Evolutionary conservation across 208 protist species (phyloP), one percentile per base, ranked within the genome.

Genomic region (Zelonia costaricensis): DNA sequence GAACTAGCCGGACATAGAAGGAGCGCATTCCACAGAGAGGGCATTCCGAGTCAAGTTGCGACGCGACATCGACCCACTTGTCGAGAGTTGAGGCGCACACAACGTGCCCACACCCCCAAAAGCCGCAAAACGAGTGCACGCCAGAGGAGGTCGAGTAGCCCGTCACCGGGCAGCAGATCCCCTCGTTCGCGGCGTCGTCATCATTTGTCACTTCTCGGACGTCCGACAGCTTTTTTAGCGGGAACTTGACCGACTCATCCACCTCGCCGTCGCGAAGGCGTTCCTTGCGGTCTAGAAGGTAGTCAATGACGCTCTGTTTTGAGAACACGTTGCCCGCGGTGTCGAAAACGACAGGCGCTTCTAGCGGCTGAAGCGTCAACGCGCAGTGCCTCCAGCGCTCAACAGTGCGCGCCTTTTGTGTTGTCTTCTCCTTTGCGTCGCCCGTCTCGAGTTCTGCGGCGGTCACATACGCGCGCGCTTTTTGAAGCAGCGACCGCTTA

Each of bases 21-120:
- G 71, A 78, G n/a, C n/a, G 0, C 15, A 48, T 25, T 28, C 67
- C 85, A 48, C 75, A 86, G 60, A 69, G 58, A 31, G 65, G 74
- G 42, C 83, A 90, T 13, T 49, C 27, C 3, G 58, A 36, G 23
- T 62, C 45, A 12, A 62, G 13, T 22, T 70, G 64, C 4, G 64
- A 70, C 16, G 39, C 38, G 7, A 52, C 10, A 33, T 56, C 39
- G 1, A 42, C 35, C 22, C 43, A 53, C 7, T 60, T 61, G 3
- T n/a, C 42, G 6, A 78, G 13, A n/a, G 54, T 70, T 20, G 62
- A 75, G 15, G 55, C 35, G 48, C 64, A 71, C 12, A 94, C 53
- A 43, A 88, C 79, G 47, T 94, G 87, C 13, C 87, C 87, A 52
- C 87, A 94, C n/a, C 46, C 45, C 84, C 87, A 94, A 48, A 91